phyloP scores from a whole-genome alignment of 371 early-diverging fungal genomes.

The Circinella minor region DNA sequence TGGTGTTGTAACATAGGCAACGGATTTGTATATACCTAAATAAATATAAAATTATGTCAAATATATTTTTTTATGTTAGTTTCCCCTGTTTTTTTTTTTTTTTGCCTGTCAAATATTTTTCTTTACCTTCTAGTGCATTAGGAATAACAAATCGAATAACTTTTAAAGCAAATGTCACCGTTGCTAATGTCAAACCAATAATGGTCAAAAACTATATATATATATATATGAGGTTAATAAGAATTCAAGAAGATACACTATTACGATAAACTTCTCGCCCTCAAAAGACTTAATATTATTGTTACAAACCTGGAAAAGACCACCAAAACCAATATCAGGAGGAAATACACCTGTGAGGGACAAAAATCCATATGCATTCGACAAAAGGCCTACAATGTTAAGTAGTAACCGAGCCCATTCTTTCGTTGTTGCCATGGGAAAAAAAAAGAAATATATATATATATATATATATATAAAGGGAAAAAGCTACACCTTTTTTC shows the following conservation, averaged over 20 bases:
- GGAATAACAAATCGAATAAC: constrained; percentile 24
- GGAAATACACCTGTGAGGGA: constrained; percentile 2
- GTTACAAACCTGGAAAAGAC: constrained; percentile 18
- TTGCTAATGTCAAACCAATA: constrained; percentile 27
- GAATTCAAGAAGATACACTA: not conserved
- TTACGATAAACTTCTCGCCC: too few relatives aligned
- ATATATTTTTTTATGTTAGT: not conserved
- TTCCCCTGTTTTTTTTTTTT: not conserved
- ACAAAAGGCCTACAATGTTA: constrained; percentile 11
- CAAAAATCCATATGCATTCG: constrained; percentile 20
- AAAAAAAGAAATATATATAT: not conserved
- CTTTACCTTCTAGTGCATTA: constrained; percentile 20
- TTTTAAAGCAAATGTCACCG: constrained; percentile 21
- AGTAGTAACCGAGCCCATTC: constrained; percentile 11
- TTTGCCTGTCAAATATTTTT: not conserved
- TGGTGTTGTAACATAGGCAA: constrained; percentile 25
- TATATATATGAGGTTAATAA: not conserved
- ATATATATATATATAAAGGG: too few relatives aligned
- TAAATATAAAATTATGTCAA: not conserved
- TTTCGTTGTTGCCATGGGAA: constrained; percentile 13
- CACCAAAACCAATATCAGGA: constrained; percentile 14
- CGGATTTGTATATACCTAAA: constrained; percentile 9
- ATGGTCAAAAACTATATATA: constrained; percentile 31
- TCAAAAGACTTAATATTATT: not conserved
- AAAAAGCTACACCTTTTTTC: too few relatives aligned